Evolutionary conservation across 345 rosid genomes (phyloP).

Genomic region (Viola odorata): DNA sequence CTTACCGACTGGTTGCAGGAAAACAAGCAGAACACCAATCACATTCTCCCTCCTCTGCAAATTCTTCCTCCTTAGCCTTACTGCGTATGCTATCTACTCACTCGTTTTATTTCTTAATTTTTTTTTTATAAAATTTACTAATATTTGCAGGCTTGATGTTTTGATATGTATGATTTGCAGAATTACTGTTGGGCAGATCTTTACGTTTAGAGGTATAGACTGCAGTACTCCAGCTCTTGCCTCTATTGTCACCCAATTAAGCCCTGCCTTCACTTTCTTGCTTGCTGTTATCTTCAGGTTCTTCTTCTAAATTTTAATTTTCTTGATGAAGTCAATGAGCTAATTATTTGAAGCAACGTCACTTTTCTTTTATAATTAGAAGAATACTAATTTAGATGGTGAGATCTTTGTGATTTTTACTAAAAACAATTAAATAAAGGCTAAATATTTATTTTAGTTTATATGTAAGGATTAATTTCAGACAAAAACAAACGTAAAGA

Average conservation of each 20-base stretch:
- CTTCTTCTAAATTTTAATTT: too few relatives aligned
- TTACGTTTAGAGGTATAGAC: conserved; percentile 40
- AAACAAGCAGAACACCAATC: conserved; percentile 29
- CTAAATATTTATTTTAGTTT: too few relatives aligned
- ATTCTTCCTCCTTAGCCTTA: conserved; percentile 40
- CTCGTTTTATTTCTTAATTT: background rate
- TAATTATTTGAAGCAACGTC: too few relatives aligned
- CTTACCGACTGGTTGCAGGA: conserved; percentile 13
- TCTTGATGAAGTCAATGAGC: too few relatives aligned
- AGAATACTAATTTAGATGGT: too few relatives aligned
- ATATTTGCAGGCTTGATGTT: background rate
- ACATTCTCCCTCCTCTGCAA: conserved; percentile 37
- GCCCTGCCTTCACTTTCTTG: conserved; percentile 54
- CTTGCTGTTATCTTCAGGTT: conserved; percentile 61
- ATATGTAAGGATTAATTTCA: too few relatives aligned
- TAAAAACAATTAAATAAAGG: too few relatives aligned
- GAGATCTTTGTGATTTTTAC: too few relatives aligned
- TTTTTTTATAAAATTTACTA: conserved; percentile 1
- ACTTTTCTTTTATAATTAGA: too few relatives aligned
- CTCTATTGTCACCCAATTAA: conserved; percentile 39
- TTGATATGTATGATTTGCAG: conserved; percentile 19
- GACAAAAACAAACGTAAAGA: too few relatives aligned
- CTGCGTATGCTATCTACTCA: conserved; percentile 27
- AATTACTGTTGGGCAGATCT: conserved; percentile 46
- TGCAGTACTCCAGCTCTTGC: conserved; percentile 55